Evolutionary conservation across 345 rosid genomes (phyloP).

Genomic region (Dimocarpus longan): DNA sequence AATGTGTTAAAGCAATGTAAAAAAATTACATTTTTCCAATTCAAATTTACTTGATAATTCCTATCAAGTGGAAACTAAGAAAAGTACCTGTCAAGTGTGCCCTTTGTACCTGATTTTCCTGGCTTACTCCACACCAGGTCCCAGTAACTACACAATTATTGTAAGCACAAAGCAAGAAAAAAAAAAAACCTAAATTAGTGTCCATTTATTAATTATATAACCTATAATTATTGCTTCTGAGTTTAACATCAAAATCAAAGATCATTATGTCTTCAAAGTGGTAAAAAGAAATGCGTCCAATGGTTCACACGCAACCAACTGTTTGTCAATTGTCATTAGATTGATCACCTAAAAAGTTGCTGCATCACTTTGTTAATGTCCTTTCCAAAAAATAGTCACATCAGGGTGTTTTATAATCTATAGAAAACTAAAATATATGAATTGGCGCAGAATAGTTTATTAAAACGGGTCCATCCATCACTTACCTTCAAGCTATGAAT

Average conservation of each 20-base stretch:
- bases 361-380: not conserved
- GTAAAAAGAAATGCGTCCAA: not conserved
- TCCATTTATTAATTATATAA: not conserved
- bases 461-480: no score
- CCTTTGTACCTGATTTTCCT: conserved; percentile 48
- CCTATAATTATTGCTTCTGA: no score
- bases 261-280: not conserved
- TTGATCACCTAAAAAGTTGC: not conserved
- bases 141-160: conserved; percentile 57
- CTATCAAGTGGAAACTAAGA: not conserved
- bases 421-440: not conserved
- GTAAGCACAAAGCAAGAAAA: not conserved
- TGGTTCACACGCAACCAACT: not conserved
- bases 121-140: conserved; percentile 70
- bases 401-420: not conserved
- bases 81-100: conserved; percentile 50
- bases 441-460: no score
- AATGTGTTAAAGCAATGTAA: not conserved
- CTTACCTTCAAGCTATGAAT: no score
- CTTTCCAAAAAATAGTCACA: no score
- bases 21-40: not conserved
- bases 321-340: not conserved
- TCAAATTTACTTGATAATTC: not conserved
- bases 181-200: not conserved
- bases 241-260: not conserved